A percentile compares a stretch with the other conserved stretches of the same genome.
phyloP scores from a whole-genome alignment of 148 eudicot genomes.

The Agrostemma githago region DNA sequence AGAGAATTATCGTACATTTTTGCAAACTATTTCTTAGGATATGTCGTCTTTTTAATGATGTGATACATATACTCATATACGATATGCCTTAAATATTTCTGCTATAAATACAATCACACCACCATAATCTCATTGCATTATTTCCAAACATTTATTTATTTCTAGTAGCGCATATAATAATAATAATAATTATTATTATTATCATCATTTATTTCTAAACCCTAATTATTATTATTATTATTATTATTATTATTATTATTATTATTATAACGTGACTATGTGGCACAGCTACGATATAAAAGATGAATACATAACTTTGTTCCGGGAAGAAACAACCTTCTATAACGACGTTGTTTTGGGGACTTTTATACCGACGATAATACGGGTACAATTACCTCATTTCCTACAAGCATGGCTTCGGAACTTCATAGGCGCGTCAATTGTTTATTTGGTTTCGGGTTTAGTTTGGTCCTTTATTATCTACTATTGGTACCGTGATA shows the following conservation, averaged over 20 bases:
- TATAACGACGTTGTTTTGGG: conserved; percentile 66
- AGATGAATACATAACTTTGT: conserved; percentile 31
- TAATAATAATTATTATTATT: too few species aligned
- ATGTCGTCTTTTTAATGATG: too few species aligned
- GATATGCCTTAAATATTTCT: too few species aligned
- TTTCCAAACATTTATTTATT: too few species aligned
- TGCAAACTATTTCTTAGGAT: too few species aligned
- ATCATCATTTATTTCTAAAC: too few species aligned
- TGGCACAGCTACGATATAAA: not conserved
- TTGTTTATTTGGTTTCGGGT: conserved; percentile 64
- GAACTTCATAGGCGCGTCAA: conserved; percentile 55
- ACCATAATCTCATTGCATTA: too few species aligned
- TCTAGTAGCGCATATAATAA: not conserved
- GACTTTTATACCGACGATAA: conserved; percentile 35
- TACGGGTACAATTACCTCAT: conserved; percentile 69
- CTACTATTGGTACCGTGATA: conserved; percentile 69
- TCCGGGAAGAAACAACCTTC: conserved; percentile 49
- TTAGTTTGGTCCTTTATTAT: conserved; percentile 82
- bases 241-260: too few species aligned
- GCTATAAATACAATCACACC: not conserved
- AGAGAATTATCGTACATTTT: too few species aligned
- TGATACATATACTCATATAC: too few species aligned
- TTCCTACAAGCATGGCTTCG: conserved; percentile 74
- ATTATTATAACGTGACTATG: too few species aligned
- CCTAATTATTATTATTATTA: too few species aligned